These are phyloP conservation scores for Moringa oleifera DNA, from an alignment of 345 rosid genomes.

Conservation along the genomic window DNA sequence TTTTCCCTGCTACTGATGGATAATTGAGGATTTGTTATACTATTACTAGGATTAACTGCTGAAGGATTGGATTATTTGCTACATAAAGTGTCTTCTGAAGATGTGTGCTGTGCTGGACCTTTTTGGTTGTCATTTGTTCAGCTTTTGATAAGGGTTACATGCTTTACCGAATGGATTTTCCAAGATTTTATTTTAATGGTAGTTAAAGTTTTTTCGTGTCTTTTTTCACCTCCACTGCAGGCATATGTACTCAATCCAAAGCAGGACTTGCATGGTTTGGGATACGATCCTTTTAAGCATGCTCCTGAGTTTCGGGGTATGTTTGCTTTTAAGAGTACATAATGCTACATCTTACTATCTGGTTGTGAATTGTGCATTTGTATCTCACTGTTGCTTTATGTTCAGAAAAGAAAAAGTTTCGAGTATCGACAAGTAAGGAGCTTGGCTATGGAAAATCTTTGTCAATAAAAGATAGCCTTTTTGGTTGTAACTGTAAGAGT, in stretches of 20 bases:
- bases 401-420: constrained; percentile 70
- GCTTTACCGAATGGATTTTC: not conserved
- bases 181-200: too few species aligned
- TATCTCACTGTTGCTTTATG: constrained; percentile 19
- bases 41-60: not conserved
- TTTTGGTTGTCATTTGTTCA: not conserved
- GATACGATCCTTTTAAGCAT: constrained; percentile 86
- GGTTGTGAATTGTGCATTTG: constrained; percentile 3
- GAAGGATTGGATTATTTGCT: too few species aligned
- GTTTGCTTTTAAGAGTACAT: constrained; percentile 12
- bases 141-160: too few species aligned
- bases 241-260: constrained; percentile 76
- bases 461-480: constrained; percentile 59
- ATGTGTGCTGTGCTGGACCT: too few species aligned
- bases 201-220: not conserved
- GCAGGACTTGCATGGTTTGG: constrained; percentile 85
- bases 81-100: too few species aligned
- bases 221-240: constrained; percentile 33
- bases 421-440: constrained; percentile 41
- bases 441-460: constrained; percentile 43
- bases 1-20: constrained; percentile 16
- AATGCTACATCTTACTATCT: constrained; percentile 12
- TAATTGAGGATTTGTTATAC: not conserved
- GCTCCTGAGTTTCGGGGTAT: constrained; percentile 98
- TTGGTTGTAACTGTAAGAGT: constrained; percentile 74